Base-by-base conservation (phyloP, 2,329 filamentous ascomycete species). In the Juglanconis juglandina region DNA sequence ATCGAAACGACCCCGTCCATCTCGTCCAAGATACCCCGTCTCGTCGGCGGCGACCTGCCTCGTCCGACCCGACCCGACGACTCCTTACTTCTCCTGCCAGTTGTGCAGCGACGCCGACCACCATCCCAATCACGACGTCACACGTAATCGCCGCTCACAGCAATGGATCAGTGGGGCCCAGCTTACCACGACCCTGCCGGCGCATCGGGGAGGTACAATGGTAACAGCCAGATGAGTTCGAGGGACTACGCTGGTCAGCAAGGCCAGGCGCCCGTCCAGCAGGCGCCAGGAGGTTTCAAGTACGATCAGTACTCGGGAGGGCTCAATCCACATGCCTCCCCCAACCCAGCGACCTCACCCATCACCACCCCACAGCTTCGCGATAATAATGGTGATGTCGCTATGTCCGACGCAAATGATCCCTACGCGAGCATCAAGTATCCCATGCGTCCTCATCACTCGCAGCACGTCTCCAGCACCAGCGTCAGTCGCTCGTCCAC, bases 371-470 rank as follows among this genome's bases (percentile, higher is more conserved):
- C 83, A 67, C 83, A 86, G 69, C 74, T 82, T 69, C 87, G 88
- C 78, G 88, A 91, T 76, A 84, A 85, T 66, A 91, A 89, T 72
- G 85, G 87, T 69, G 90, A 93, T 76, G 82, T 91, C 61, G 80
- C 88, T 63, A 97, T 97, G 93, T 91, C 95, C 75, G 93, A 96
- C 75, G 80, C 85, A 63, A 82, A 83, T 66, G 93, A 96, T 74
- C 86, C 90, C 52, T 96, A 96, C 76, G 88, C 89, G 70, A 86
- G 88, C 74, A 87, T 91, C 71, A 96, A 96, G 75, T 96, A 96
- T 75, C 85, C 90, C 63, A 86, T 92, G 76, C 87, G 91, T 67
- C 86, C 91, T 48, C 86, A 86, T 73, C 89, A 92, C 71, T 88
- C 92, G 72, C 86, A 92, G 69, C 87, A 94, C 67, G 80, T 85